Conservation (phyloP, 352 stramenopile genomes). For the Phytophthora tentaculata region DNA sequence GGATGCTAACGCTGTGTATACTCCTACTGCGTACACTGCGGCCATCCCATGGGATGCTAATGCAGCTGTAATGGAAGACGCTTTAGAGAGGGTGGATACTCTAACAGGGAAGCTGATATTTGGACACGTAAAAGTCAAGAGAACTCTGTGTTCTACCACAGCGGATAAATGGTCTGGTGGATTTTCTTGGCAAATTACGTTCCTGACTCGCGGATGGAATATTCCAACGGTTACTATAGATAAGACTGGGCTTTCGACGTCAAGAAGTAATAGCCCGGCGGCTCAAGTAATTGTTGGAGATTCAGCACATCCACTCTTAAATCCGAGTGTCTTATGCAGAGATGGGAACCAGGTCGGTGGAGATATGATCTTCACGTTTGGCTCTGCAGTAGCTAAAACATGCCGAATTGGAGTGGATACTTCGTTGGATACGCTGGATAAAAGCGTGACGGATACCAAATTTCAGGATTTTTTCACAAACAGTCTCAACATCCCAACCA, state of each 20-base stretch:
- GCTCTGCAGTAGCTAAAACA: conserved; percentile 52
- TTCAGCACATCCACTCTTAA: conserved; percentile 9
- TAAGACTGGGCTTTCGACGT: conserved; percentile 28
- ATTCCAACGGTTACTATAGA: conserved; percentile 78
- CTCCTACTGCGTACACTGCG: conserved; percentile 16
- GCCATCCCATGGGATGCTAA: conserved; percentile 82
- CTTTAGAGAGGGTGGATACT: conserved; percentile 48
- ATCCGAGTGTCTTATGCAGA: conserved; percentile 50
- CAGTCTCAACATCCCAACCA: conserved; percentile 53
- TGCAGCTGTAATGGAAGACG: conserved; percentile 61
- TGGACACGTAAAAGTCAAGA: conserved; percentile 82
- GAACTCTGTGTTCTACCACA: conserved; percentile 77
- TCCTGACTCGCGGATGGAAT: conserved; percentile 81
- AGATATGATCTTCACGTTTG: conserved; percentile 72
- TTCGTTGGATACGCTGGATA: conserved; percentile 31
- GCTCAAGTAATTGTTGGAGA: conserved; percentile 59
- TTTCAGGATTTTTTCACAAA: conserved; percentile 50
- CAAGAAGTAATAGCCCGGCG: conserved; percentile 14
- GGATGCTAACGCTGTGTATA: conserved; percentile 31
- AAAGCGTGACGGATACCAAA: conserved; percentile 37
- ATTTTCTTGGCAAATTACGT: conserved; percentile 95
- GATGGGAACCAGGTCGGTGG: conserved; percentile 93
- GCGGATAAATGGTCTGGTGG: conserved; percentile 92
- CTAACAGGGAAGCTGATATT: conserved; percentile 66
- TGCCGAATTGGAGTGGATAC: conserved; percentile 57